Evolutionary conservation across 768 basidiomycete species (phyloP), one percentile per base, ranked within the genome.

Genomic region (Mycena galericulata): DNA sequence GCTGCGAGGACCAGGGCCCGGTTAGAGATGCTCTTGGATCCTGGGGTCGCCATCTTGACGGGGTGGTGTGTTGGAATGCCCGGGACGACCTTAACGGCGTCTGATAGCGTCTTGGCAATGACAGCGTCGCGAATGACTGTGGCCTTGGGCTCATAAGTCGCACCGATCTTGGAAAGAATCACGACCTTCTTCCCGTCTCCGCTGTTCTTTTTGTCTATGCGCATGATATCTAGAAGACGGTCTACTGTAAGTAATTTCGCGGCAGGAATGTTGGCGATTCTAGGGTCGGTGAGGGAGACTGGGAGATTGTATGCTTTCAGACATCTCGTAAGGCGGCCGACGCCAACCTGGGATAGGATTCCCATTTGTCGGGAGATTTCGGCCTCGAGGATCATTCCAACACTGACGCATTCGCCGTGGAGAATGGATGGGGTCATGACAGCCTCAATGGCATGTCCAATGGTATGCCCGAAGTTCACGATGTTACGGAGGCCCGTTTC

Each of bases 391-490:
- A 99, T 92, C 92, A 98, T 99, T 4, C 98, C 98, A 29, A 99
- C 87, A 63, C 92, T 90, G 75, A 99, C 91, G 73, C 97, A 98
- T 79, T 99, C 98, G 46, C 98, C 98, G 73, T 99, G 98, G 14
- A 99, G 89, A 69, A 98, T 92, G 18, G 91, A 87, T 22, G 97
- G 97, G 0, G 97, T 97, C 62, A 99, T 83, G 41, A 99, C 89
- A 10, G 96, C 98, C 81, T 99, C 98, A 75, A 99, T 97, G 18
- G 97, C 98, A 82, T 99, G 98, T 0, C 98, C 98, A 74, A 99
- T 97, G 46, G 93, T 96, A 80, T 99, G 98, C 1, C 98, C 98
- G 76, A 99, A 99, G 81, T 99, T 99, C 84, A 99, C 97, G 60
- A 99, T 90, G 83, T 98, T 98, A 70, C 98, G 94, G 45, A 99